These are phyloP conservation scores for Boletales sp. DNA, from an alignment of 768 basidiomycete species.

Conservation along the genomic window DNA sequence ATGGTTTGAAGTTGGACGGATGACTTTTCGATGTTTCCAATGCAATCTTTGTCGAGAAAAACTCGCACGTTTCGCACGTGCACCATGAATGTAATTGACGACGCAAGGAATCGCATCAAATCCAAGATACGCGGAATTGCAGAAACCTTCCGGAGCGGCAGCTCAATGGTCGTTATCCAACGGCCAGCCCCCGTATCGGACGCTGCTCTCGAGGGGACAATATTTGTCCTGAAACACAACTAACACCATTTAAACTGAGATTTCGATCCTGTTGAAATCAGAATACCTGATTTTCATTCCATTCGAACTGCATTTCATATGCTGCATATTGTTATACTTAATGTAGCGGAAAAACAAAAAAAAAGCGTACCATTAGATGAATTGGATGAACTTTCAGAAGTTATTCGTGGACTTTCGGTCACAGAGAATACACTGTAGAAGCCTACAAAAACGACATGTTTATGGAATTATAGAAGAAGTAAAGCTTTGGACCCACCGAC, in stretches of 20 bases:
- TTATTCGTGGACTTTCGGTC: slow-evolving; percentile 28
- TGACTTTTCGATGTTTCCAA: slow-evolving; percentile 63
- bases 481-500: slow-evolving; percentile 47
- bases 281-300: slow-evolving; percentile 80
- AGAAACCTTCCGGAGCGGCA: slow-evolving; percentile 73
- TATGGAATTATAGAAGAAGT: neutral
- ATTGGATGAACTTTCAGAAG: slow-evolving; percentile 63
- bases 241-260: too few species aligned
- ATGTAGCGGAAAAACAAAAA: neutral
- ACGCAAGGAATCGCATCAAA: slow-evolving; percentile 84
- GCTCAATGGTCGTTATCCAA: slow-evolving; percentile 65
- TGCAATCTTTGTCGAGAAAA: slow-evolving; percentile 70
- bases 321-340: slow-evolving; percentile 34
- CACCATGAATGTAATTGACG: slow-evolving; percentile 88
- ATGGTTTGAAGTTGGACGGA: slow-evolving; percentile 38
- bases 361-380: slow-evolving; percentile 57
- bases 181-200: slow-evolving; percentile 44
- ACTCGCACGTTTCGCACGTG: slow-evolving; percentile 70
- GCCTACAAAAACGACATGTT: slow-evolving; percentile 29
- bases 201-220: slow-evolving; percentile 35
- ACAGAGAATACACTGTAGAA: slow-evolving; percentile 76
- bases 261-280: too few species aligned
- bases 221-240: too few species aligned
- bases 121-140: slow-evolving; percentile 80
- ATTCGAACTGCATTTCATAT: slow-evolving; percentile 91